Base-by-base conservation (phyloP, 2,329 filamentous ascomycete species). In the Mycocentrospora acerina region DNA sequence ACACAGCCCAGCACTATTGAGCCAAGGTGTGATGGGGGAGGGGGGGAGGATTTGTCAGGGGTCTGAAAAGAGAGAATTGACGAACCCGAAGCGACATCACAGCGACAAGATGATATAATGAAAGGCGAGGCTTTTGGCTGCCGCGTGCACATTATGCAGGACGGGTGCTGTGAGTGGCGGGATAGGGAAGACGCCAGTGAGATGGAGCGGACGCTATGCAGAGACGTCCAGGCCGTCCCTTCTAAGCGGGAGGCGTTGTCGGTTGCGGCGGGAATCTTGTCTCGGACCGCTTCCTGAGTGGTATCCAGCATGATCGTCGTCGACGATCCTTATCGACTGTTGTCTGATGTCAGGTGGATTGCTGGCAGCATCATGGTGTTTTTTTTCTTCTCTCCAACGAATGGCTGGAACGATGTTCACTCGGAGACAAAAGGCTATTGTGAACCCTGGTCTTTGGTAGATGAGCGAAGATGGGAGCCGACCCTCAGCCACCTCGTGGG, bases 21-120 rank as follows among this genome's bases (percentile, higher is more conserved):
- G 59, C 60, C 60, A 64, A 64, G 59, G 42, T 60, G 62, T 67
- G 64, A 67, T 64, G 57, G 41, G 49, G 51, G 62, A 66, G 64
- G 66, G 64, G 57, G 41, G 49, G 51, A 57, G 36, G 49, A 43
- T 38, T 37, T 42, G 56, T 52, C 46, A 43, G 57, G 57, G 51
- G 29, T 11, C 48, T 50, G 19, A 38, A 55, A 51, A 37, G 42
- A 37, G 42, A 42, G 50, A 36, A 48, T 36, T 43, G 46, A 55
- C 53, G 44, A 49, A 53, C 43, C 48, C 44, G 55, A 43, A 41
- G 44, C 51, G 50, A 48, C 45, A 59, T 64, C 56, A 54, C 55
- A 42, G 27, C 48, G 45, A 44, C 35, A n/a, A n/a, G n/a, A n/a
- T n/a, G n/a, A n/a, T n/a, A n/a, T n/a, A n/a, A 46, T 47, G 44